Conservation (phyloP, 2,329 filamentous ascomycete species). For the Atkinsonella texensis region DNA sequence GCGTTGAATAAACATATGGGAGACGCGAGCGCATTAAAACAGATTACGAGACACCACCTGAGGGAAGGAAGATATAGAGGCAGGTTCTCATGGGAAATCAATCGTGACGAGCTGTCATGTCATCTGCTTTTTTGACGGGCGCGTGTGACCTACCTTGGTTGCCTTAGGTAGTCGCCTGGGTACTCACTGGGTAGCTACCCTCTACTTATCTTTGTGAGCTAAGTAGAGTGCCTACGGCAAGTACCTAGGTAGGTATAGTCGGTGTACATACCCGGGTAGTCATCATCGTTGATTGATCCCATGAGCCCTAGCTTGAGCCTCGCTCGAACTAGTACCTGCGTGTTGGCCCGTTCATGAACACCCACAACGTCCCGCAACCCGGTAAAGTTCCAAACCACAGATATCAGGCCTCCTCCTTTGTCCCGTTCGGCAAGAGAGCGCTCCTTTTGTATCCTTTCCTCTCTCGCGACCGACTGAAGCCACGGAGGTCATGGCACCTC, state of each 20-base stretch:
- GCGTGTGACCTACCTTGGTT: neutral
- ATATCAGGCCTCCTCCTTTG: neutral
- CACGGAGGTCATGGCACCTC: slow-evolving; percentile 40
- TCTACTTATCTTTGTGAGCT: too few relatives aligned
- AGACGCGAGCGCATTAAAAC: slow-evolving; percentile 4
- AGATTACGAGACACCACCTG: neutral
- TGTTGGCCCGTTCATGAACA: neutral
- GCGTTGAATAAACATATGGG: slow-evolving; percentile 2
- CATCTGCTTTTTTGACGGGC: neutral
- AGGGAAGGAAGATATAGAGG: neutral
- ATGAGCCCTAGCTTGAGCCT: too few relatives aligned
- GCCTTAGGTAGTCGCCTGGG: too few relatives aligned
- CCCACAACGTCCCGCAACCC: neutral
- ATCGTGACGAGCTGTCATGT: neutral
- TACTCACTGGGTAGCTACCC: too few relatives aligned
- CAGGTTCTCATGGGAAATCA: neutral
- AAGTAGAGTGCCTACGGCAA: too few relatives aligned
- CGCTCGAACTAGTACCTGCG: too few relatives aligned
- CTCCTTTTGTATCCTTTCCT: neutral
- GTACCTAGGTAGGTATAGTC: too few relatives aligned
- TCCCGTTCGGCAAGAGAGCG: neutral
- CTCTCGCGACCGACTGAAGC: neutral
- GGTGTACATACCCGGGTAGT: neutral
- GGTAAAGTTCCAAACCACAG: neutral
- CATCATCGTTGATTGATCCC: too few relatives aligned